A percentile compares a stretch with the other conserved stretches of the same genome.
These are phyloP conservation scores for Arachis stenosperma DNA, from an alignment of 306 rosid species.

Conservation along the genomic window DNA sequence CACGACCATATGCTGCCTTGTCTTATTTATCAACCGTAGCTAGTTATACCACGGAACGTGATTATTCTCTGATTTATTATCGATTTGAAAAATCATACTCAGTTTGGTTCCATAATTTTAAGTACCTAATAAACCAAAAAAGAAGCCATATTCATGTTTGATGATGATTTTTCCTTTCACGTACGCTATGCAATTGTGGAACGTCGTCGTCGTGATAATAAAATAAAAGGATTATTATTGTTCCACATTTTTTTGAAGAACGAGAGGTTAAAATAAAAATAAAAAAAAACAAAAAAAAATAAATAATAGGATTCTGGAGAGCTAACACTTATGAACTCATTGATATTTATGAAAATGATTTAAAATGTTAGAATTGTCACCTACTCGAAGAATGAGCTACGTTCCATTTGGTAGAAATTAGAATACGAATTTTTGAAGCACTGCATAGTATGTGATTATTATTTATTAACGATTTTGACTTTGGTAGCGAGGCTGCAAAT, in stretches of 20 bases:
- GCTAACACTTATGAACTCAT: no score
- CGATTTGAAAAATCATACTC: slow-evolving; percentile 29
- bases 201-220: slow-evolving; percentile 15
- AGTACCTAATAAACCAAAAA: neutral
- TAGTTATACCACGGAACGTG: neutral
- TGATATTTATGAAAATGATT: no score
- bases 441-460: no score
- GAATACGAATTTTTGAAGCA: no score
- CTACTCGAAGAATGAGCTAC: no score
- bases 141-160: slow-evolving; percentile 20
- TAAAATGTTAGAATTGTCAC: no score
- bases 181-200: slow-evolving; percentile 31
- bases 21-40: slow-evolving; percentile 37
- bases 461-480: no score
- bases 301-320: no score
- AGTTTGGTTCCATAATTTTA: slow-evolving; percentile 3
- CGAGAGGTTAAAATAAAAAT: neutral
- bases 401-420: no score
- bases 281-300: no score
- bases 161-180: neutral
- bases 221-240: neutral
- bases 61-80: slow-evolving; percentile 1
- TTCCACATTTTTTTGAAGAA: neutral
- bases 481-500: no score
- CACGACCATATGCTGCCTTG: slow-evolving; percentile 20